These are phyloP conservation scores for Skeletonema menzelii DNA, from an alignment of 108 stramenopile genomes.

Conservation along the genomic window DNA sequence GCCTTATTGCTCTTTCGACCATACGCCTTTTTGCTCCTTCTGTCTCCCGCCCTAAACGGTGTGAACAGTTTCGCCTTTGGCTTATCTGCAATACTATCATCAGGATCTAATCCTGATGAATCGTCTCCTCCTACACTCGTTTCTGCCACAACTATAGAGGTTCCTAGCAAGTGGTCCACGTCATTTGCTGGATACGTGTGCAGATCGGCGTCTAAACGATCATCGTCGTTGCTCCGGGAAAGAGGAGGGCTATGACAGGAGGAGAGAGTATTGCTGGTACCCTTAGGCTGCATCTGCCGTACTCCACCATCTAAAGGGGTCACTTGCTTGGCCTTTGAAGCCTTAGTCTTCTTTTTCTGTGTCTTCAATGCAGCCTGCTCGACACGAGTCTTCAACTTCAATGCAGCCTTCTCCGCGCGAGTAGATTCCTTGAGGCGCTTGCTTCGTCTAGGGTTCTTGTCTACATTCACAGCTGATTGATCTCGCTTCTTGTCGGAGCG, in stretches of 20 bases:
- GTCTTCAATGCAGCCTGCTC: neutral
- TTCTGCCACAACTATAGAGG: neutral
- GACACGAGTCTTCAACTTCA: neutral
- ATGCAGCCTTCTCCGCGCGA: neutral
- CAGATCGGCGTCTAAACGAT: neutral
- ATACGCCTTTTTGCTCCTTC: neutral
- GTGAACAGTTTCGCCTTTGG: neutral
- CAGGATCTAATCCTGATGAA: neutral
- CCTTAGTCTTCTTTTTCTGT: neutral
- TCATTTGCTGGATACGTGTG: neutral
- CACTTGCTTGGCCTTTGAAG: neutral
- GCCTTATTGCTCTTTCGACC: neutral
- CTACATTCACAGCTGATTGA: neutral
- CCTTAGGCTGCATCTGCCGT: neutral
- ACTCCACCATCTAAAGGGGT: neutral
- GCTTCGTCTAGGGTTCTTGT: constrained; percentile 3
- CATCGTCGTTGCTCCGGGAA: neutral
- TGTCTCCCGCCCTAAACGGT: neutral
- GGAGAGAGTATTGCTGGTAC: neutral
- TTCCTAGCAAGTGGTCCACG: neutral
- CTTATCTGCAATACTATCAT: neutral
- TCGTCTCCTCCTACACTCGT: neutral
- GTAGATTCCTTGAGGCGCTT: constrained; percentile 1
- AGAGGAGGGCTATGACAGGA: neutral
- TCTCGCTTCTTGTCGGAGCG: neutral